A percentile compares a stretch with the other conserved stretches of the same genome.
Conservation (phyloP, 805 yeast species). For the Kodamaea hsintzibuensis region DNA sequence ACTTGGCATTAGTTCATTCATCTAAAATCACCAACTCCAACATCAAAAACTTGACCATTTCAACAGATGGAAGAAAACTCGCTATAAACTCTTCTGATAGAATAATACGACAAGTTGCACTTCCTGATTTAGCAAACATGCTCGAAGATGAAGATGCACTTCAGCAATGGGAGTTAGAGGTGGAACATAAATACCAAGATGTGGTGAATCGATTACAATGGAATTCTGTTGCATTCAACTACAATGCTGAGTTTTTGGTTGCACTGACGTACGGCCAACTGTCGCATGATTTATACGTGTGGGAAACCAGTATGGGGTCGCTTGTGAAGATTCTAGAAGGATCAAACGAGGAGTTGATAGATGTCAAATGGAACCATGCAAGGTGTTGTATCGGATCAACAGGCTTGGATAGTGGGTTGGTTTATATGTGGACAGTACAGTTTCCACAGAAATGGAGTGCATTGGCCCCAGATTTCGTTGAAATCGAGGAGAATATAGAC, state of each 20-base stretch:
- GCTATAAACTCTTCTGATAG: constrained; percentile 80
- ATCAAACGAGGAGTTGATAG: constrained; percentile 82
- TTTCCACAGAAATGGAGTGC: constrained; percentile 96
- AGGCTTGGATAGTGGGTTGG: constrained; percentile 81
- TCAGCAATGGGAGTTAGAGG: constrained; percentile 52
- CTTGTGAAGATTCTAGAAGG: constrained; percentile 87
- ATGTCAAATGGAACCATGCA: constrained; percentile 82
- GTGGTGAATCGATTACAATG: constrained; percentile 86
- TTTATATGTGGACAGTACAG: constrained; percentile 78
- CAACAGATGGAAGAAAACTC: constrained; percentile 59
- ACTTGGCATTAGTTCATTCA: constrained; percentile 42
- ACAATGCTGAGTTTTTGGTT: constrained; percentile 76
- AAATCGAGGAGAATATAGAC: constrained; percentile 86
- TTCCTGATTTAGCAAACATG: constrained; percentile 44
- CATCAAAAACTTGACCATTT: constrained; percentile 64
- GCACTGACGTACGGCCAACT: constrained; percentile 84
- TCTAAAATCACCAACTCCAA: constrained; percentile 65
- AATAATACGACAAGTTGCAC: constrained; percentile 60
- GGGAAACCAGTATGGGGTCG: constrained; percentile 92
- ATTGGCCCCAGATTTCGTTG: constrained; percentile 93
- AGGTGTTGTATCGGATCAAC: constrained; percentile 76
- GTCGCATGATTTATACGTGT: constrained; percentile 84
- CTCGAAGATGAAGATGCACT: constrained; percentile 17
- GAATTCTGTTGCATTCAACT: constrained; percentile 77
- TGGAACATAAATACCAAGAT: constrained; percentile 85